Evolutionary conservation across 805 yeast genomes (phyloP).

Genomic region (Pichia sporocuriosa): DNA sequence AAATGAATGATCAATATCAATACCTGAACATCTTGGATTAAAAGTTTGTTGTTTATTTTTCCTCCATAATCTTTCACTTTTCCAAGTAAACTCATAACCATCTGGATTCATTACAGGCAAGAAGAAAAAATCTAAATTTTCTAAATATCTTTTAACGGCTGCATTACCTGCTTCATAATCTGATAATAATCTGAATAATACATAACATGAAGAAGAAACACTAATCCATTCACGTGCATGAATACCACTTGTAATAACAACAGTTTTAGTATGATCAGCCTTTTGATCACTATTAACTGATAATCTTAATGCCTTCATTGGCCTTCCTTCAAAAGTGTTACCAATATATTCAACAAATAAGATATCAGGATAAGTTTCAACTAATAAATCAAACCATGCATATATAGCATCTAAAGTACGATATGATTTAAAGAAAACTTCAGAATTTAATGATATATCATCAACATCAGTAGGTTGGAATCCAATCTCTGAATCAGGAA

Average conservation of each 20-base stretch:
- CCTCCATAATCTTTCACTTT: constrained; percentile 74
- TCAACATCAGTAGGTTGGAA: neutral
- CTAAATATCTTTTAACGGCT: constrained; percentile 41
- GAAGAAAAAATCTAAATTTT: constrained; percentile 62
- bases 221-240: constrained; percentile 92
- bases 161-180: constrained; percentile 36
- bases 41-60: constrained; percentile 78
- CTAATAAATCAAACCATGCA: constrained; percentile 61
- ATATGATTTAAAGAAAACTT: constrained; percentile 63
- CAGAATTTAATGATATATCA: constrained; percentile 24
- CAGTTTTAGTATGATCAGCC: constrained; percentile 41
- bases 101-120: constrained; percentile 88
- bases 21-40: constrained; percentile 63
- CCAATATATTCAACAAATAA: constrained; percentile 67
- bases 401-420: constrained; percentile 62
- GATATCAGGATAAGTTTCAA: constrained; percentile 55
- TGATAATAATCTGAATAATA: constrained; percentile 40
- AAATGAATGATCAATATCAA: constrained; percentile 82
- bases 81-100: constrained; percentile 84
- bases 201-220: constrained; percentile 59
- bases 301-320: constrained; percentile 59
- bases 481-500: constrained; percentile 28
- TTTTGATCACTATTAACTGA: constrained; percentile 37
- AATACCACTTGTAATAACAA: constrained; percentile 75
- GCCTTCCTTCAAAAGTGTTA: constrained; percentile 66